A percentile compares a stretch with the other conserved stretches of the same genome.
These are phyloP conservation scores for Hyphopichia fennica DNA, from an alignment of 1,139 yeast species.

Conservation along the genomic window DNA sequence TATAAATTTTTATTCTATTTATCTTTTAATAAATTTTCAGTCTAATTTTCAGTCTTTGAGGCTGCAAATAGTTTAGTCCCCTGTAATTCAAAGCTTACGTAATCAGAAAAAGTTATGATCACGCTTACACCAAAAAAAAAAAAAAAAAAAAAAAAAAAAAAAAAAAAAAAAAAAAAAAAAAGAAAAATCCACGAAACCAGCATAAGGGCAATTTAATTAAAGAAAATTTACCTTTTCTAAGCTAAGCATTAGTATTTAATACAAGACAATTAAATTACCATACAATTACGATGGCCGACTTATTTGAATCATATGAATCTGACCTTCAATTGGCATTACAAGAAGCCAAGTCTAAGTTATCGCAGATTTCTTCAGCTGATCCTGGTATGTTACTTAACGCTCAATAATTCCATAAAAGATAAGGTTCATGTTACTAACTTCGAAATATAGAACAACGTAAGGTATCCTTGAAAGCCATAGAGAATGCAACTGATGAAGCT, in stretches of 20 bases:
- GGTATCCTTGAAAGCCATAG: constrained; percentile 56
- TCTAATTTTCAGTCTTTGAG: no score
- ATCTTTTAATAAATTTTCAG: no score
- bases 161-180: not conserved
- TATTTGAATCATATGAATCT: constrained; percentile 68
- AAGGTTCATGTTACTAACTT: constrained; percentile 7
- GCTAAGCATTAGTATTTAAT: no score
- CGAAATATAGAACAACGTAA: constrained; percentile 42
- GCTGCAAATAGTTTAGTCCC: no score
- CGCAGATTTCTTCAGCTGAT: constrained; percentile 52
- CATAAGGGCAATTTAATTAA: no score
- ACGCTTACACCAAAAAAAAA: not conserved
- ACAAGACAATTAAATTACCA: no score
- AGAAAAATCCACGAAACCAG: not conserved
- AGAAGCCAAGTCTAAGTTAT: constrained; percentile 67
- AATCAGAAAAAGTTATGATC: no score
- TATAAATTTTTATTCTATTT: no score
- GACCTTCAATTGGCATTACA: constrained; percentile 72
- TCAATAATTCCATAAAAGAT: not conserved
- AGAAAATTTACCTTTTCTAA: no score
- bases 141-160: not conserved
- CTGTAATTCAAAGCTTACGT: no score
- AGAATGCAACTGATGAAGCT: constrained; percentile 73
- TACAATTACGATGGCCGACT: constrained; percentile 49
- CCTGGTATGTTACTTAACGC: constrained; percentile 43